Evolutionary conservation across 306 rosid species (phyloP).

Genomic region (Vicia villosa): DNA sequence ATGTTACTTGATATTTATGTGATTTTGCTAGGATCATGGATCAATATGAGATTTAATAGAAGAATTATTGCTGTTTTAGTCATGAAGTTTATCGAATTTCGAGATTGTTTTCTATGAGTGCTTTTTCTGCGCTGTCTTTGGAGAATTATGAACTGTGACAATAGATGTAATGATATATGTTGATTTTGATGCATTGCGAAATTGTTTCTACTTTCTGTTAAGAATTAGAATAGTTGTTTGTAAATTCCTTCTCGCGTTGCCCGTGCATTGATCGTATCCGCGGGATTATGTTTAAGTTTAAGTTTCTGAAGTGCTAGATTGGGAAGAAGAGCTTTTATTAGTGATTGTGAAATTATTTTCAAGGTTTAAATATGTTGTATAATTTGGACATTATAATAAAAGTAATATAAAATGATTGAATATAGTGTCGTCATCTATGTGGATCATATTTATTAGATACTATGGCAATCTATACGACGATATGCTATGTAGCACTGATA

Average conservation of each 20-base stretch:
- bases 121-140: neutral
- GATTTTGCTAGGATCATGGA: neutral
- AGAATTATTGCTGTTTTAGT: constrained; percentile 6
- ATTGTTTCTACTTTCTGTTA: neutral
- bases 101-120: neutral
- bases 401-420: neutral
- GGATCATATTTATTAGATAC: neutral
- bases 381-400: neutral
- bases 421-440: neutral
- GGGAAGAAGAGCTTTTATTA: constrained; percentile 29
- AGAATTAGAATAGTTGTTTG: constrained; percentile 4
- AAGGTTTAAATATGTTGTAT: constrained; percentile 7
- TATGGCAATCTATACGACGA: too few relatives aligned
- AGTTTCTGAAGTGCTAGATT: constrained; percentile 11
- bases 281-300: neutral
- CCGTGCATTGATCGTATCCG: neutral
- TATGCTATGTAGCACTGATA: too few relatives aligned
- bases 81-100: neutral
- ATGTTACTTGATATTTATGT: neutral
- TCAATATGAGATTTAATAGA: neutral
- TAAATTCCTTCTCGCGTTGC: neutral
- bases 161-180: neutral
- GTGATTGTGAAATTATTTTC: constrained; percentile 16
- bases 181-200: neutral
- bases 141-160: neutral